phyloP scores from a whole-genome alignment of 2,329 filamentous ascomycete species.

The Fusarium sororula region DNA sequence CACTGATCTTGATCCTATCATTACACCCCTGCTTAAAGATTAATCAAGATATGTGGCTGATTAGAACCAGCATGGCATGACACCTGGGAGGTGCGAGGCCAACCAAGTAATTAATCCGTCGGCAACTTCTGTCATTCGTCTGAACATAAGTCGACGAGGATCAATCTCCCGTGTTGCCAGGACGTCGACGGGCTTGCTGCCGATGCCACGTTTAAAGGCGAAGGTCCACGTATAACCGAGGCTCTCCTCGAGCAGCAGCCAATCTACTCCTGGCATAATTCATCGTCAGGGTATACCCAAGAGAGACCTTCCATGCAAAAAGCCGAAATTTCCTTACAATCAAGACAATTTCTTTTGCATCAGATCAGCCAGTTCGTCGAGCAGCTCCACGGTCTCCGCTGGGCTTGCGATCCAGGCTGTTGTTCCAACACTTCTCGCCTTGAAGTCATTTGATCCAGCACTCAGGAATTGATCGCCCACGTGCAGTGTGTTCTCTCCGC shows the following conservation, averaged over 20 bases:
- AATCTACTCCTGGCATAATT: neutral
- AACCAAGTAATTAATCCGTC: neutral
- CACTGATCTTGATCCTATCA: neutral
- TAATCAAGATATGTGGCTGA: neutral
- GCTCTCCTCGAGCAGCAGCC: neutral
- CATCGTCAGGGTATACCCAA: neutral
- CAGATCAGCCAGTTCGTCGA: constrained; percentile 81
- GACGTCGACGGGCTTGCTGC: neutral
- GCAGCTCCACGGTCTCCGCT: constrained; percentile 84
- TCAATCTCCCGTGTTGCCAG: neutral
- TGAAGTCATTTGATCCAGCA: constrained; percentile 96
- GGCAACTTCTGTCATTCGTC: neutral
- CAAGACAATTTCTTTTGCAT: constrained; percentile 50
- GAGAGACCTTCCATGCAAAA: neutral
- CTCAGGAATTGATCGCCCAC: constrained; percentile 97
- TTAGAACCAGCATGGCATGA: neutral
- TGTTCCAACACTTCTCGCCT: constrained; percentile 88
- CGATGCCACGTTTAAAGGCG: neutral
- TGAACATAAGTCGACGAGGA: neutral
- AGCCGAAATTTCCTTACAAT: neutral
- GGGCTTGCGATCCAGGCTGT: constrained; percentile 98
- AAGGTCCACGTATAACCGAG: neutral
- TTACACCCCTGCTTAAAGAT: neutral
- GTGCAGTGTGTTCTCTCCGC: constrained; percentile 83
- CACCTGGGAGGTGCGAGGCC: neutral